Percentiles rank a stretch among this genome's conserved stretches.
These are phyloP conservation scores for Madurella mycetomatis DNA, from an alignment of 2,329 filamentous ascomycete species.

Conservation along the genomic window DNA sequence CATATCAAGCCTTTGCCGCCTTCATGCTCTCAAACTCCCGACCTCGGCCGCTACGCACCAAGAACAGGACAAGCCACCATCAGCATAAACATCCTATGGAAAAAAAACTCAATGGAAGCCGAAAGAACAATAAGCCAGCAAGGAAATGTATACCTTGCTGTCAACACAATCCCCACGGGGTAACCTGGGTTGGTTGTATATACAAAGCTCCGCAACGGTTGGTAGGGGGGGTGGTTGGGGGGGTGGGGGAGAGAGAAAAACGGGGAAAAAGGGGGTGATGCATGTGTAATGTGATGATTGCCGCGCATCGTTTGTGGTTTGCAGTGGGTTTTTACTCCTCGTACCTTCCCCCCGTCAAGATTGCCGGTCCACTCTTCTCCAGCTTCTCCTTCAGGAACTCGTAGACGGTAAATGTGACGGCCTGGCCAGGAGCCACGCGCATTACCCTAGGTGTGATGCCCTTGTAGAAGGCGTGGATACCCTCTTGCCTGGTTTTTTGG, in stretches of 20 bases:
- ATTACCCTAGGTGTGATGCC: conserved; percentile 97
- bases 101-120: background rate
- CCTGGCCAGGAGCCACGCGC: conserved; percentile 94
- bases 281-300: background rate
- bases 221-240: too few species aligned
- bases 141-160: background rate
- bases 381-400: conserved; percentile 70
- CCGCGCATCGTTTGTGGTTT: background rate
- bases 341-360: conserved; percentile 58
- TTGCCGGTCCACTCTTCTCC: conserved; percentile 58
- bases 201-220: background rate
- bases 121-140: background rate
- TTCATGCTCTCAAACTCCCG: conserved; percentile 21
- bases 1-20: conserved; percentile 5
- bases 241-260: too few species aligned
- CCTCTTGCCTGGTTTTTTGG: conserved; percentile 65
- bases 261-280: background rate
- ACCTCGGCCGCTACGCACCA: conserved; percentile 4
- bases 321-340: conserved; percentile 51
- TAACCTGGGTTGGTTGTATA: background rate
- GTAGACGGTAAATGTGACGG: conserved; percentile 71
- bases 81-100: background rate
- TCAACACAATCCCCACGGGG: background rate
- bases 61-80: background rate
- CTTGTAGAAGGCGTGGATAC: conserved; percentile 94